phyloP scores from a whole-genome alignment of 2,329 filamentous ascomycete species.

The Arachnomyces sp. region DNA sequence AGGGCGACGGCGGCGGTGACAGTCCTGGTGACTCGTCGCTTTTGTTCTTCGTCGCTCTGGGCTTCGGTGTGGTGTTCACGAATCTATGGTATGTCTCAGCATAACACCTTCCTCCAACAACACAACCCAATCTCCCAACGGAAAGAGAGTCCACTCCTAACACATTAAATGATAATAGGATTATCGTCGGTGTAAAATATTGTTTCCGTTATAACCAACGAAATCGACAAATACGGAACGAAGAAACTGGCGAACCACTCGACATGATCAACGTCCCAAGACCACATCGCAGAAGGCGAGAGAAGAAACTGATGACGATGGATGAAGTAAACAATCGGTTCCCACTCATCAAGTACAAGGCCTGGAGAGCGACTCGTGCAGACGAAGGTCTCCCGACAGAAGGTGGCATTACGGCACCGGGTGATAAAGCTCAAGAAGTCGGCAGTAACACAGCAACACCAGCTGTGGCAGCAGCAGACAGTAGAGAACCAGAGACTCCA shows the following conservation, averaged over 20 bases:
- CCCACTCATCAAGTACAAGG: slow-evolving; percentile 92
- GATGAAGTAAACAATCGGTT: slow-evolving; percentile 98
- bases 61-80: slow-evolving; percentile 96
- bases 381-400: slow-evolving; percentile 74
- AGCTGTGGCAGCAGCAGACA: slow-evolving; percentile 5
- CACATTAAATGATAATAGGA: slow-evolving; percentile 54
- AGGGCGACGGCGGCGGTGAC: slow-evolving; percentile 24
- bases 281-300: slow-evolving; percentile 75
- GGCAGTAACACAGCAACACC: slow-evolving; percentile 12
- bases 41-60: slow-evolving; percentile 89
- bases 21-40: slow-evolving; percentile 64
- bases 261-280: slow-evolving; percentile 78
- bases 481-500: slow-evolving; percentile 1
- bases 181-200: slow-evolving; percentile 98
- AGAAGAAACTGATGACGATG: slow-evolving; percentile 99
- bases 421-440: slow-evolving; percentile 25
- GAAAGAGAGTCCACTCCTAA: slow-evolving; percentile 22
- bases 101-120: background rate
- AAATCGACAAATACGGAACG: slow-evolving; percentile 67
- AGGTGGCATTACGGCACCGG: slow-evolving; percentile 71
- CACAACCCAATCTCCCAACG: slow-evolving; percentile 7
- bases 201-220: slow-evolving; percentile 98
- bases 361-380: slow-evolving; percentile 78
- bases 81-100: slow-evolving; percentile 78
- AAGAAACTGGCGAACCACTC: slow-evolving; percentile 74